Percentiles rank a stretch among this genome's conserved stretches.
Conservation (phyloP, 345 rosid species). For the Eucalyptus cloeziana region DNA sequence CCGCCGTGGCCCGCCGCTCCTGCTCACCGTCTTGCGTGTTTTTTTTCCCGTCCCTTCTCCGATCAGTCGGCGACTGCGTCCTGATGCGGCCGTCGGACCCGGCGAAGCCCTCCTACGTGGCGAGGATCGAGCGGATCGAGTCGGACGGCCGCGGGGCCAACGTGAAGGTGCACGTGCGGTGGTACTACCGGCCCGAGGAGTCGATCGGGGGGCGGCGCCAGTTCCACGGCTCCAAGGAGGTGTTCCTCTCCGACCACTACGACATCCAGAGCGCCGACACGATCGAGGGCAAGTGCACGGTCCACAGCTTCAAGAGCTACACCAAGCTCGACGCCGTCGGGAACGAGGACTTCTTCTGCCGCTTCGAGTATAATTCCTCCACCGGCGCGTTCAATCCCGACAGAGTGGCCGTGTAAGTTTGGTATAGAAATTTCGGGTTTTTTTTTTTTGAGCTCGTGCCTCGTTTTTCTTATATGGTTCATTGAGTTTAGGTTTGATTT, state of each 20-base stretch:
- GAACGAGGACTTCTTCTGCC: constrained; percentile 94
- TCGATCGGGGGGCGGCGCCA: constrained; percentile 90
- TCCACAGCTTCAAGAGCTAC: constrained; percentile 78
- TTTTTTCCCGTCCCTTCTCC: too few species aligned
- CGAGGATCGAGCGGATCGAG: constrained; percentile 83
- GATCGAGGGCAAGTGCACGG: constrained; percentile 85
- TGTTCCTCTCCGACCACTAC: constrained; percentile 82
- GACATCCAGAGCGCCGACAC: constrained; percentile 90
- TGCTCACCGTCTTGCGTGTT: too few species aligned
- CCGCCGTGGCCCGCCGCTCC: too few species aligned
- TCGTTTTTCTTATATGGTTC: background rate
- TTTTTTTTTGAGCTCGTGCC: background rate
- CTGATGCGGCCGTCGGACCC: constrained; percentile 89
- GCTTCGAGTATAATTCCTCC: constrained; percentile 86
- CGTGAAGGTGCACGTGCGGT: constrained; percentile 71
- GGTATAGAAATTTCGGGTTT: background rate
- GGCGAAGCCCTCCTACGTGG: constrained; percentile 77
- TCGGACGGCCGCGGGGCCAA: constrained; percentile 67
- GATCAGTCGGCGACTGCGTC: constrained; percentile 80
- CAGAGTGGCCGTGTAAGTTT: constrained; percentile 86
- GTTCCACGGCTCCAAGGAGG: constrained; percentile 95
- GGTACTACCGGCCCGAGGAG: constrained; percentile 99
- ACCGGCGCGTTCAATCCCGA: constrained; percentile 91
- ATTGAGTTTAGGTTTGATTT: background rate
- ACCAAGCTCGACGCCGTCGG: constrained; percentile 89